Conservation (phyloP, 805 yeast species). For the Kregervanrija delftensis region DNA sequence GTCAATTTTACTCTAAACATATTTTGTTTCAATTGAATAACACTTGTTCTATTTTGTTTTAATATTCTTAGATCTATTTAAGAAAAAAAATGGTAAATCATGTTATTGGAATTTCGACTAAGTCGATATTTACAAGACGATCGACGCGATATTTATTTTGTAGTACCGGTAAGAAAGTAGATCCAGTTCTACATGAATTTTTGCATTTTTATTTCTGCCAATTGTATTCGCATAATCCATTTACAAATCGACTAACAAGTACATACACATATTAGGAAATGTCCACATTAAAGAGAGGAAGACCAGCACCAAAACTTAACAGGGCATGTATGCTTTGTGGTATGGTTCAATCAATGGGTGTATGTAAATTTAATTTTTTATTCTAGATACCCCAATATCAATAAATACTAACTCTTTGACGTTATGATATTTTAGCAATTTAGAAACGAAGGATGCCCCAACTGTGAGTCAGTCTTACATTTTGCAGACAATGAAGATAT, state of each 20-base stretch:
- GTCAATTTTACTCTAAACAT: too few species aligned
- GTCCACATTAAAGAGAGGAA: slow-evolving; percentile 23
- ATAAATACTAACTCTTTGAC: too few species aligned
- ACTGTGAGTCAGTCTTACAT: slow-evolving; percentile 85
- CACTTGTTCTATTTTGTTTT: too few species aligned
- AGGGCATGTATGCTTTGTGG: slow-evolving; percentile 99
- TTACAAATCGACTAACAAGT: too few species aligned
- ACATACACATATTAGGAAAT: background rate
- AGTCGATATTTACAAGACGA: background rate
- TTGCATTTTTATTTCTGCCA: too few species aligned
- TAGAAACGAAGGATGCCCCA: slow-evolving; percentile 86
- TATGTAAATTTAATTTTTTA: slow-evolving; percentile 23
- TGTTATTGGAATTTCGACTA: background rate
- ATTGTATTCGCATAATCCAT: too few species aligned
- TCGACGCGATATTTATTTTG: background rate
- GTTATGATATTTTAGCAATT: slow-evolving; percentile 37
- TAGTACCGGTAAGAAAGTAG: too few species aligned
- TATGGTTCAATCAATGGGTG: slow-evolving; percentile 71
- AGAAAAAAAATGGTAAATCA: background rate
- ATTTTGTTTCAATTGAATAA: too few species aligned
- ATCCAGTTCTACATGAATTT: too few species aligned
- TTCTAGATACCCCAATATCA: too few species aligned
- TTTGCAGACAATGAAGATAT: slow-evolving; percentile 71
- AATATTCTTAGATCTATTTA: background rate
- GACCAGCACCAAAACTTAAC: slow-evolving; percentile 52